Conservation (phyloP, 371 early-diverging fungal species). For the Rhizopus microsporus region DNA sequence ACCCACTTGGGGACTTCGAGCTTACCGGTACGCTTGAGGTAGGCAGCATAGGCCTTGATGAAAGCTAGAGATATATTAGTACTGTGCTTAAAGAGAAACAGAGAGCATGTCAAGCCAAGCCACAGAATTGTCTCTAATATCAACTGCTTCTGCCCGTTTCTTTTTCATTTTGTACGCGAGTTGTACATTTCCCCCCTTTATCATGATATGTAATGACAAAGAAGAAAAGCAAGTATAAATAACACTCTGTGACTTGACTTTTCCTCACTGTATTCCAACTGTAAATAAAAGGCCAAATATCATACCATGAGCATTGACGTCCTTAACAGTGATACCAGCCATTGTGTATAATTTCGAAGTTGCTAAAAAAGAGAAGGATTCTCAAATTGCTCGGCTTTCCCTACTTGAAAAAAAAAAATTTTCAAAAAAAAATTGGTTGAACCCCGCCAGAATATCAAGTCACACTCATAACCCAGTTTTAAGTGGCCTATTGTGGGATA, state of each 20-base stretch:
- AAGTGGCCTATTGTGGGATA: too few relatives aligned
- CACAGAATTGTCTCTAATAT: constrained; percentile 7
- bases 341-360: constrained; percentile 32
- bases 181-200: not conserved
- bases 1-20: constrained; percentile 97
- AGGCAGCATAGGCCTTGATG: constrained; percentile 95
- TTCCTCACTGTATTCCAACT: constrained; percentile 5
- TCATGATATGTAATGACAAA: not conserved
- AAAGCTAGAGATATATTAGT: constrained; percentile 50
- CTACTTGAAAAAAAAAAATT: constrained; percentile 23
- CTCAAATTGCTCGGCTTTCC: constrained; percentile 1
- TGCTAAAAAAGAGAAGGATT: constrained; percentile 29
- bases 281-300: constrained; percentile 4
- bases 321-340: constrained; percentile 90
- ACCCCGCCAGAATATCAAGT: not conserved
- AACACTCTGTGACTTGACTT: not conserved
- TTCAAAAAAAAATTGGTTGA: constrained; percentile 7
- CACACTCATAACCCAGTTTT: too few relatives aligned
- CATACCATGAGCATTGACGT: constrained; percentile 85
- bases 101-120: constrained; percentile 10
- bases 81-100: too few relatives aligned
- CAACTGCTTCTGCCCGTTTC: not conserved
- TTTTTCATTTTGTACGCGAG: not conserved
- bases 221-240: not conserved
- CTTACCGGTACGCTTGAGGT: constrained; percentile 96